phyloP scores from a whole-genome alignment of 1,284 basidiomycete species.

The Vanrija sp. region DNA sequence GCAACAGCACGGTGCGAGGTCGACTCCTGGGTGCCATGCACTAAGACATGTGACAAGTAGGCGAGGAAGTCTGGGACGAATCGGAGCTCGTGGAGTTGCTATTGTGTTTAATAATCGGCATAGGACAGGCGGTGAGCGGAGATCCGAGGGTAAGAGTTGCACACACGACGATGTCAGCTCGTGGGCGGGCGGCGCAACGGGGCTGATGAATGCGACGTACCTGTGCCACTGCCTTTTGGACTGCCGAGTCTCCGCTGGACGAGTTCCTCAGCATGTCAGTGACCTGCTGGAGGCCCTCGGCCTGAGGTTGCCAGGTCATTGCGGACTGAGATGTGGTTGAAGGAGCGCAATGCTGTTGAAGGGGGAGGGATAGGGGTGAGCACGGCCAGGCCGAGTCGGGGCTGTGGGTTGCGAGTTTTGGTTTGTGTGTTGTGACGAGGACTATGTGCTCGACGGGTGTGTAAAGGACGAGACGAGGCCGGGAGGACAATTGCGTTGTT shows the following conservation, averaged over 20 bases:
- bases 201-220: slow-evolving; percentile 27
- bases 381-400: neutral
- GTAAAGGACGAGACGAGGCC: too few relatives aligned
- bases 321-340: slow-evolving; percentile 1
- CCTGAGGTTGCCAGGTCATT: slow-evolving; percentile 48
- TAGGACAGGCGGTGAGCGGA: neutral
- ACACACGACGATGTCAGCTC: neutral
- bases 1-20: slow-evolving; percentile 91
- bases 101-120: slow-evolving; percentile 5
- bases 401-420: neutral
- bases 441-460: too few relatives aligned
- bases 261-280: slow-evolving; percentile 50
- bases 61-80: slow-evolving; percentile 89
- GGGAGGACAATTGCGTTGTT: too few relatives aligned
- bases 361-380: neutral
- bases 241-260: slow-evolving; percentile 43
- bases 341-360: neutral
- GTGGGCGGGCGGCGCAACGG: neutral
- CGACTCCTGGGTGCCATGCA: slow-evolving; percentile 62
- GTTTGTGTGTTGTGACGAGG: too few relatives aligned
- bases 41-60: slow-evolving; percentile 92
- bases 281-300: slow-evolving; percentile 48
- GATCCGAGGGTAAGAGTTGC: neutral
- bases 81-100: slow-evolving; percentile 88
- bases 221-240: slow-evolving; percentile 49